These are phyloP conservation scores for Chrysoporthe austroafricana DNA, from an alignment of 2,329 filamentous ascomycete species.

Conservation along the genomic window DNA sequence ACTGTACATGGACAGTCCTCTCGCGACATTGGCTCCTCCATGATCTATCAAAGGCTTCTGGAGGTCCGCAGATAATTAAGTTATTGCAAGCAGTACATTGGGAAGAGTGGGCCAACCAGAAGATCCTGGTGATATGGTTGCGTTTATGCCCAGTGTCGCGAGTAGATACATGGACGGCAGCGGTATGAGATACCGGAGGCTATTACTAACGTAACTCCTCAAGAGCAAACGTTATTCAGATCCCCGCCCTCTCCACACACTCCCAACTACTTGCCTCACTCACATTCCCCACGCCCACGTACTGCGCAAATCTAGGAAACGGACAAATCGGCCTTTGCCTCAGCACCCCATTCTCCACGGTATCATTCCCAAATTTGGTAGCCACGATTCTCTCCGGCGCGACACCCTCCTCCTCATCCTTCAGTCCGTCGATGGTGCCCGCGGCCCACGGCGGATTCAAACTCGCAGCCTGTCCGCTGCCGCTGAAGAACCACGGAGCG, in stretches of 20 bases:
- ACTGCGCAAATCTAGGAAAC: conserved; percentile 9
- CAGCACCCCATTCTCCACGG: conserved; percentile 3
- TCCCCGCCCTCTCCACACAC: conserved; percentile 2
- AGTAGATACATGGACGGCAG: too few species aligned
- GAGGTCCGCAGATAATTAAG: too few species aligned
- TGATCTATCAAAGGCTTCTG: too few species aligned
- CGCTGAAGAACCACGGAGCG: conserved; percentile 20
- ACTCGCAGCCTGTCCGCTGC: conserved; percentile 22
- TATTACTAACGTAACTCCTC: too few species aligned
- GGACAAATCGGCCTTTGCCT: conserved; percentile 13
- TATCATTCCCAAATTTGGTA: conserved; percentile 15
- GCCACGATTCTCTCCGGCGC: conserved; percentile 42
- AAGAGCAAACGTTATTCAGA: not conserved
- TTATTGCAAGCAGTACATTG: too few species aligned
- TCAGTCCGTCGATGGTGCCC: conserved; percentile 1
- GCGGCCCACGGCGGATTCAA: conserved; percentile 41
- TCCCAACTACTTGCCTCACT: conserved; percentile 13
- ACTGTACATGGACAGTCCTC: too few species aligned
- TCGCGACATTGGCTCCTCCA: too few species aligned
- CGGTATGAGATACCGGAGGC: too few species aligned
- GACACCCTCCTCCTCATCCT: conserved; percentile 37
- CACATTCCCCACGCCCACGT: conserved; percentile 2
- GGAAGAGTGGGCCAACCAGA: too few species aligned
- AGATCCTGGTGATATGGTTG: too few species aligned
- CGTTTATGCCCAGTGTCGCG: too few species aligned